phyloP scores from a whole-genome alignment of 768 basidiomycete species.

The Lyophyllum shimeji region DNA sequence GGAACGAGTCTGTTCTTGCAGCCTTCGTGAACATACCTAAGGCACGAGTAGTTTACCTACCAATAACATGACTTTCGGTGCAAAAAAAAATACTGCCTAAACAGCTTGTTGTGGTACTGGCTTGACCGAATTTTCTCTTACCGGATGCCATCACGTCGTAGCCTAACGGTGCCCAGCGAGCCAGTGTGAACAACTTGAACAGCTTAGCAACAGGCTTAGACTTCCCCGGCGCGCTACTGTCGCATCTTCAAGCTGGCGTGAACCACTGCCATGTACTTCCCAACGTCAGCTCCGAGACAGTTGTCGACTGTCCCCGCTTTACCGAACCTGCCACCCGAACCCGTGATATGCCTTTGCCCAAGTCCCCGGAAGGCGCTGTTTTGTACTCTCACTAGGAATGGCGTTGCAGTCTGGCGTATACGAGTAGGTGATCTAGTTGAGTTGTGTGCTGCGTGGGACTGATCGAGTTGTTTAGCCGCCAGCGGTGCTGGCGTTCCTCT shows the following conservation, averaged over 20 bases:
- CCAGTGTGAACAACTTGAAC: conserved; percentile 7
- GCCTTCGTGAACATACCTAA: not conserved
- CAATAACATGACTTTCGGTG: no score
- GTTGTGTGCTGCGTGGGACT: not conserved
- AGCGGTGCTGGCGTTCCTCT: conserved; percentile 67
- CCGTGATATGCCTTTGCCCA: conserved; percentile 54
- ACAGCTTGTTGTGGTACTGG: not conserved
- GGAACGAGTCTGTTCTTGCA: not conserved
- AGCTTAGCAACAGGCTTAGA: not conserved
- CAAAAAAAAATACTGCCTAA: no score
- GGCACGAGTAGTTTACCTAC: not conserved
- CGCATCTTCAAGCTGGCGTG: conserved; percentile 1
- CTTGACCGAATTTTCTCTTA: not conserved
- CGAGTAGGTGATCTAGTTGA: conserved; percentile 50
- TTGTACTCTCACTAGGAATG: conserved; percentile 67
- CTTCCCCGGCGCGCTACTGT: not conserved
- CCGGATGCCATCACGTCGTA: not conserved
- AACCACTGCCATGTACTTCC: conserved; percentile 70
- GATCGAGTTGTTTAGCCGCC: conserved; percentile 52
- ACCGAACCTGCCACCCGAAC: conserved; percentile 59
- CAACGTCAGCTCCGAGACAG: conserved; percentile 74
- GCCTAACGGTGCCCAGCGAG: not conserved
- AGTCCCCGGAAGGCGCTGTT: conserved; percentile 80
- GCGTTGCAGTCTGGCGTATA: conserved; percentile 80
- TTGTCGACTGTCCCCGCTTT: conserved; percentile 70